Conservation (phyloP, 2,329 filamentous ascomycete genomes). For the Amesomyces nigricolor region DNA sequence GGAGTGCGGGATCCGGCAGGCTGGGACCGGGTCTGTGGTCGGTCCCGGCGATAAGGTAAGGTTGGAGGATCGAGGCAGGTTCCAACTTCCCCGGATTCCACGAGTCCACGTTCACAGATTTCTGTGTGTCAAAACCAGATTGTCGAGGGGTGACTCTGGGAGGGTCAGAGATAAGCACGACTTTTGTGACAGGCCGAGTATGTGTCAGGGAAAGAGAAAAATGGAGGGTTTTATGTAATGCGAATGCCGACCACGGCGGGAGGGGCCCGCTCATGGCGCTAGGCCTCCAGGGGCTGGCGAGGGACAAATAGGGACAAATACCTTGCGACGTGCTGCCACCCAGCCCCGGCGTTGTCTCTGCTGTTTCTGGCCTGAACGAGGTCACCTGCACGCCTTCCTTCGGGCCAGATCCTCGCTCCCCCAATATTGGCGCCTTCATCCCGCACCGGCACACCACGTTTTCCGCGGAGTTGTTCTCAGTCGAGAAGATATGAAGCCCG, state of each 20-base stretch:
- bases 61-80: constrained; percentile 31
- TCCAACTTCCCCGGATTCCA: constrained; percentile 28
- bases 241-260: constrained; percentile 33
- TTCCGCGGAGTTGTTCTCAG: neutral
- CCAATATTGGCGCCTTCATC: constrained; percentile 9
- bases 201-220: constrained; percentile 39
- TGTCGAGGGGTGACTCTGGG: constrained; percentile 27
- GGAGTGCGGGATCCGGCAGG: constrained; percentile 37
- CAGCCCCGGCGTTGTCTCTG: constrained; percentile 18
- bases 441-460: neutral
- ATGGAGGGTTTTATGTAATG: constrained; percentile 46
- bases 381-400: constrained; percentile 23
- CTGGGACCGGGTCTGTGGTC: constrained; percentile 31
- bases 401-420: constrained; percentile 12
- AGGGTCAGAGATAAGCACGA: constrained; percentile 35
- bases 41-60: constrained; percentile 33
- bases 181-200: constrained; percentile 37
- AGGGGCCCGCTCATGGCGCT: constrained; percentile 25
- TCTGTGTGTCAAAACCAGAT: constrained; percentile 27
- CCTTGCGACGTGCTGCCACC: constrained; percentile 21
- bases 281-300: constrained; percentile 18
- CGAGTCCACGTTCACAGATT: neutral
- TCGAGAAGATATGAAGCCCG: constrained; percentile 6
- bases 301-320: constrained; percentile 26
- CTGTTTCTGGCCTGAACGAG: constrained; percentile 22